Base-by-base conservation (phyloP, 73 alveolate species). In the Paramecium primaurelia region DNA sequence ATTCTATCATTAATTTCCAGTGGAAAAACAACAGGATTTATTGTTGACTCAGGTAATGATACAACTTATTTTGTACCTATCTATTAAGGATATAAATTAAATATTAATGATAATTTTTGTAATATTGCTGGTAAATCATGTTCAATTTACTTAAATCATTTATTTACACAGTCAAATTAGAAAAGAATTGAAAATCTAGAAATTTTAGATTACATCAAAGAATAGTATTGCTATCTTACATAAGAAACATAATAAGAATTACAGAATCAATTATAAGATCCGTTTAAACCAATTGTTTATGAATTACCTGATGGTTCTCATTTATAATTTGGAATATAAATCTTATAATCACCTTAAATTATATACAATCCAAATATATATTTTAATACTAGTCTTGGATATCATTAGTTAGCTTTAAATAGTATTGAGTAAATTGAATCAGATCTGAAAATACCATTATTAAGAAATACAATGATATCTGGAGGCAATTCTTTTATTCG, bases 1-100 rank as follows among this genome's bases (percentile, higher is more conserved):
- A 98, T 98, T 20, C 94, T 98, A 30, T 95, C 99, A 20, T 96
- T 98, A 25, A 95, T 97, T 93, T 71, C 99, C n/a, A 94, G 99
- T 47, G 99, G 99, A 7, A 92, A 97, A 30, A 95, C 98, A 68
- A 95, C 99, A 26, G 99, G 99, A 45, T 90, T 97, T 28, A 98
- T 98, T 18, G 49, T 98, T 40, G 99, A 98, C 94, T 96, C 99
- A 38, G 99, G 99, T 6, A 99, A 98, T 49, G 99, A 99, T 59
- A 98, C 97, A 58, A 93, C 99, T 84, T 98, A 99, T 96, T 97
- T 98, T 20, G 99, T 98, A 59, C 99, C 99, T 44, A 98, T 98
- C 93, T 98, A 96, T 92, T 99, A 98, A 37, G 99, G 98, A 59
- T 97, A 96, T 86, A 95, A 97, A 28, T 98, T 98, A 14, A 96